These are phyloP conservation scores for Medicago truncatula DNA, from an alignment of 306 rosid genomes.

Conservation along the genomic window MtrunA17r5.0-ANR NC_053042.1:50138501-50139000, in stretches of 20 bases:
- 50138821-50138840: slow-evolving; percentile 89
- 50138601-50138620: slow-evolving; percentile 15
- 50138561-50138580: slow-evolving; percentile 11
- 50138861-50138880: slow-evolving; percentile 60
- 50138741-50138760: slow-evolving; percentile 34
- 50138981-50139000: slow-evolving; percentile 71
- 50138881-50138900: slow-evolving; percentile 49
- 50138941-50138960: slow-evolving; percentile 85
- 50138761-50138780: slow-evolving; percentile 32
- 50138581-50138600: slow-evolving; percentile 29
- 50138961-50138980: slow-evolving; percentile 87
- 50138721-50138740: slow-evolving; percentile 35
- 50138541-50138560: slow-evolving; percentile 21
- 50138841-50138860: slow-evolving; percentile 69
- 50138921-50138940: slow-evolving; percentile 83
- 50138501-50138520: slow-evolving; percentile 32
- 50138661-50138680: slow-evolving; percentile 78
- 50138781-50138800: slow-evolving; percentile 72
- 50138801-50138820: slow-evolving; percentile 79
- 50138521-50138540: slow-evolving; percentile 16
- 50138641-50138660: slow-evolving; percentile 92
- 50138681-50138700: slow-evolving; percentile 69
- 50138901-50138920: slow-evolving; percentile 52
- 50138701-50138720: slow-evolving; percentile 90
- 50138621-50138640: slow-evolving; percentile 88